These are phyloP conservation scores for Trichoderma semiorbis DNA, from an alignment of 2,329 filamentous ascomycete species.

Conservation along the genomic window DNA sequence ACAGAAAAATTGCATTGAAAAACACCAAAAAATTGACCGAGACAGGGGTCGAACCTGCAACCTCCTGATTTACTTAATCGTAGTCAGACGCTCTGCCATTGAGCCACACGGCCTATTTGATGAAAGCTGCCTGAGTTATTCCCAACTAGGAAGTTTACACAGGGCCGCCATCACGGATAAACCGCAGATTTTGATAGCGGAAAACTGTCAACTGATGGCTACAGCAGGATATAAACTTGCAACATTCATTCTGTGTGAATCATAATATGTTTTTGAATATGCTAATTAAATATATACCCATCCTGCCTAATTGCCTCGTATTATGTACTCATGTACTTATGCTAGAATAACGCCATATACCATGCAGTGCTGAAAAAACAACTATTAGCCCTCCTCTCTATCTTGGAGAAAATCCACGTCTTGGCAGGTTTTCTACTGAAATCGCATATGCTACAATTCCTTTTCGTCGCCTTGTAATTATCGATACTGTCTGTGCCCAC, in stretches of 20 bases:
- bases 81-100: conserved; percentile 19
- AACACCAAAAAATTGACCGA: conserved; percentile 13
- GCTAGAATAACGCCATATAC: background rate
- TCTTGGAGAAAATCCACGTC: background rate
- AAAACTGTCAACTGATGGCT: background rate
- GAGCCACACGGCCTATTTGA: conserved; percentile 17
- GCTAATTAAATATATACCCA: background rate
- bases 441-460: background rate
- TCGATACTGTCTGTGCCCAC: background rate
- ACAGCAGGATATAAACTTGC: background rate
- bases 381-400: background rate
- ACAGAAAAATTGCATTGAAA: background rate
- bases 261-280: background rate
- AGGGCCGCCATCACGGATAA: background rate
- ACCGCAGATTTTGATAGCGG: background rate
- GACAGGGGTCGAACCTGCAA: conserved; percentile 19
- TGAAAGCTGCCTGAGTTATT: background rate
- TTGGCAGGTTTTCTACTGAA: background rate
- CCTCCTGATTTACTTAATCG: conserved; percentile 17
- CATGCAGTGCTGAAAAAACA: background rate
- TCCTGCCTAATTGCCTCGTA: background rate
- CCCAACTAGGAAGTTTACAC: background rate
- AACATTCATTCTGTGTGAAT: background rate
- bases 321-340: background rate
- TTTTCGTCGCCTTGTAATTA: background rate